phyloP scores from a whole-genome alignment of 805 yeast species.

The Saccharomycopsis oosterbeekiorum region DNA sequence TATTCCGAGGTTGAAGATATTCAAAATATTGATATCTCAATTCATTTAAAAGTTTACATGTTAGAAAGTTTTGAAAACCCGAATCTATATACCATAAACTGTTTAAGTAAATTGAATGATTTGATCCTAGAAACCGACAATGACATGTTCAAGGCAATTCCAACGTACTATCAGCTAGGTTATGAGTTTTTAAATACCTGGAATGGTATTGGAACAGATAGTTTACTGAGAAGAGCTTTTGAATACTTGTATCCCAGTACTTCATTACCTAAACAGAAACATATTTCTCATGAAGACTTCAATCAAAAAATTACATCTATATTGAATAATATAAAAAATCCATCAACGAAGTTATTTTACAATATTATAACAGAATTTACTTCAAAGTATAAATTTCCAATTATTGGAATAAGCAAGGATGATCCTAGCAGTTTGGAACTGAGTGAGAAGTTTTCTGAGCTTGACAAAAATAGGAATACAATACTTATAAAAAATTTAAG shows the following conservation, averaged over 20 bases:
- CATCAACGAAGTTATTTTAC: constrained; percentile 15
- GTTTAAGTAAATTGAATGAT: not conserved
- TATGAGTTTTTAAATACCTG: constrained; percentile 14
- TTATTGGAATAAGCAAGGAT: not conserved
- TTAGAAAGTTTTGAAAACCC: not conserved
- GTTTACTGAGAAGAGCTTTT: not conserved
- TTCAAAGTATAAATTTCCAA: constrained; percentile 4
- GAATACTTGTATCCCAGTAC: not conserved
- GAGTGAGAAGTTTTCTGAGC: not conserved
- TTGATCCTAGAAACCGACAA: not conserved
- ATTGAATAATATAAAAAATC: constrained; percentile 10
- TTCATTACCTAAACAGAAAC: not conserved
- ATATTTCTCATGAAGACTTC: not conserved
- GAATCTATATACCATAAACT: not conserved
- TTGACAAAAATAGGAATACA: not conserved
- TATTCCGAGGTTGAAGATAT: not conserved
- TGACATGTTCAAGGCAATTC: constrained; percentile 1
- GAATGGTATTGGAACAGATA: constrained; percentile 5
- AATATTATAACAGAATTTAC: constrained; percentile 16
- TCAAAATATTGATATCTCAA: not conserved
- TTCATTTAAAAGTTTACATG: not conserved
- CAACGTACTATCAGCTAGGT: constrained; percentile 17
- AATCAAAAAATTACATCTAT: not conserved
- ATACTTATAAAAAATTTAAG: constrained; percentile 28
- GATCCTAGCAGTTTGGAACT: not conserved